Conservation (phyloP, 257 asterid species). For the Salvia rosmarinus region DNA sequence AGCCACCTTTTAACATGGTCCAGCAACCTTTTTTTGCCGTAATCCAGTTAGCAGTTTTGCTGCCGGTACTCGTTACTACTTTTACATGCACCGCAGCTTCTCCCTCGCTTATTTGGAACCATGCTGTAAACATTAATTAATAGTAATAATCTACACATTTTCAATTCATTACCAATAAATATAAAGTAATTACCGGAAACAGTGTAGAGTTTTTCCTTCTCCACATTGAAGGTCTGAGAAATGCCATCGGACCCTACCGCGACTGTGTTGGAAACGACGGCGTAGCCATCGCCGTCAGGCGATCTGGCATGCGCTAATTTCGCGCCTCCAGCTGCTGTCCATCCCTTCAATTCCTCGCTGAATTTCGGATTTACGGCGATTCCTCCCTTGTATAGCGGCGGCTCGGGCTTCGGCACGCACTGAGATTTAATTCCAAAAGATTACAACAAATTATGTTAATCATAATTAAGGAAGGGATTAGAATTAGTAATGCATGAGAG, state of each 20-base stretch:
- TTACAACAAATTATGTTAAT: background rate
- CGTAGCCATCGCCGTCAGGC: slow-evolving; percentile 46
- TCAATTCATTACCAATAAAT: no score
- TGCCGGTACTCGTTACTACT: slow-evolving; percentile 35
- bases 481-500: background rate
- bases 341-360: slow-evolving; percentile 52
- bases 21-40: slow-evolving; percentile 58
- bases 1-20: slow-evolving; percentile 69
- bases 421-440: slow-evolving; percentile 16
- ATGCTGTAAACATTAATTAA: slow-evolving; percentile 46
- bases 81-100: slow-evolving; percentile 38
- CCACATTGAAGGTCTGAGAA: slow-evolving; percentile 45
- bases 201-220: slow-evolving; percentile 45
- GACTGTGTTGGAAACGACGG: slow-evolving; percentile 41
- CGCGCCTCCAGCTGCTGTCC: slow-evolving; percentile 47
- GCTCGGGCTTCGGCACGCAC: slow-evolving; percentile 52
- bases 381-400: slow-evolving; percentile 67
- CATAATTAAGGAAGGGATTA: no score
- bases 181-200: slow-evolving; percentile 53
- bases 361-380: slow-evolving; percentile 59
- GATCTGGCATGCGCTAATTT: slow-evolving; percentile 36
- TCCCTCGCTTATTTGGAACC: slow-evolving; percentile 65
- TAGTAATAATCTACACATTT: no score
- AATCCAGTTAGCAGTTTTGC: slow-evolving; percentile 43
- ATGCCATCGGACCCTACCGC: slow-evolving; percentile 31